phyloP scores from a whole-genome alignment of 805 yeast species.

The Lipomyces sp. region DNA sequence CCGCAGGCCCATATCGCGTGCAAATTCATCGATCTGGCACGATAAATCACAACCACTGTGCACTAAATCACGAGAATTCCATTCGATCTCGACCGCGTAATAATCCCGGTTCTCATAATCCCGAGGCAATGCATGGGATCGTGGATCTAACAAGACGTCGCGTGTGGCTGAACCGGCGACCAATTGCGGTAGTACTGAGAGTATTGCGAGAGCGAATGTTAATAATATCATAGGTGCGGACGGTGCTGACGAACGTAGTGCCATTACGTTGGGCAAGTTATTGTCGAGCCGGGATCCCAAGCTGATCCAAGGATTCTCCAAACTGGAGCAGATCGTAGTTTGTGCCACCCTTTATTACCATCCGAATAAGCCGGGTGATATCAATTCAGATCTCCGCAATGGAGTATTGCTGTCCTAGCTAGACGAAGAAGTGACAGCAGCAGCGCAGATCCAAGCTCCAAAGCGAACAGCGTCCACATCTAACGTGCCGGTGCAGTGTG shows the following conservation, averaged over 20 bases:
- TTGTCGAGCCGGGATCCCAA: neutral
- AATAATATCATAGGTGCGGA: neutral
- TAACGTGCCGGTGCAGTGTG: neutral
- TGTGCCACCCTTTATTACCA: neutral
- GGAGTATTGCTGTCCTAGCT: neutral
- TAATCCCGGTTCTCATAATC: slow-evolving; percentile 38
- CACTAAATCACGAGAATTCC: slow-evolving; percentile 6
- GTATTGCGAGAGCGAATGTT: neutral
- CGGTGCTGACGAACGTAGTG: neutral
- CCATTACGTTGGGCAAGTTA: neutral
- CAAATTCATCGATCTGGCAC: slow-evolving; percentile 15
- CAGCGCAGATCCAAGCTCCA: neutral
- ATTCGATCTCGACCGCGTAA: slow-evolving; percentile 38
- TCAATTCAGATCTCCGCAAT: neutral
- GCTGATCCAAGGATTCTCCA: neutral
- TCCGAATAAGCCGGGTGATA: neutral
- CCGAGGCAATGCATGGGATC: slow-evolving; percentile 36
- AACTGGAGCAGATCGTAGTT: neutral
- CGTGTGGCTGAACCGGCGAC: neutral
- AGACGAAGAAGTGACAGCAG: neutral
- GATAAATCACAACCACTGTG: slow-evolving; percentile 9
- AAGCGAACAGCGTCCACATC: neutral
- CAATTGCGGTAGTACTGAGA: neutral
- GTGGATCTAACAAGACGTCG: slow-evolving; percentile 16
- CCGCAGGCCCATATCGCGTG: slow-evolving; percentile 18